Base-by-base conservation (phyloP, 2,329 filamentous ascomycete species). In the Ophiostoma piceae region DNA sequence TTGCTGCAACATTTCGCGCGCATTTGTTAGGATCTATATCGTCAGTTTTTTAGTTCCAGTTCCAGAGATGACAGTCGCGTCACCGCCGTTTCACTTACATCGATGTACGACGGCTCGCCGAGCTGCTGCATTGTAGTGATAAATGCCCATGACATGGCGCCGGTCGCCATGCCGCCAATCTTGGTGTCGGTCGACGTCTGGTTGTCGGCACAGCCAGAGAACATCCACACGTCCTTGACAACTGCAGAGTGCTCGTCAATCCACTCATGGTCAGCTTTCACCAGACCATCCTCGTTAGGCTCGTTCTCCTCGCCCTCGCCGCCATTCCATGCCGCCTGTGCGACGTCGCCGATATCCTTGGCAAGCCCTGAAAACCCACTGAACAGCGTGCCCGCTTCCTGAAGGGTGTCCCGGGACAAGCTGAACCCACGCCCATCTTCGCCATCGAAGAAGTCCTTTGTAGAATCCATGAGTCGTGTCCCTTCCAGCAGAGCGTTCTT, bases 311-410 rank as follows among this genome's bases (percentile, higher is more conserved):
- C 37, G 29, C 41, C 66, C 7, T 35, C 26, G 3, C 41, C 66
- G 14, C 66, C 65, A 6, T 22, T 43, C 67, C 41, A 41, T 83
- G 68, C 82, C 77, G 68, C 60, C 14, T 35, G 39, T 11, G 66
- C 66, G 43, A 80, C 78, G 74, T 85, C 82, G 66, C 80, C 80
- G 60, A 87, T 75, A 2, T 83, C 80, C 70, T 82, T 80, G 77
- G 86, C 87, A 75, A 87, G 87, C 66, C 78, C 79, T 0, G 80
- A 83, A 2, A 85, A 84, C 54, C 84, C 84, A 0, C 82, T 84
- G 39, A 85, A 79, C 6, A 87, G 76, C 73, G 84, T 79, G 71
- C 81, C 77, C 26, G 85, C 85, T 71, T 85, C 84, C 12, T 79
- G 79, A 2, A 85, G 69, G 69, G 83, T 83, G 66, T 79, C 75